A percentile compares a stretch with the other conserved stretches of the same genome.
Conservation (phyloP, 2,329 filamentous ascomycete genomes). For the Achaetomium macrosporum region DNA sequence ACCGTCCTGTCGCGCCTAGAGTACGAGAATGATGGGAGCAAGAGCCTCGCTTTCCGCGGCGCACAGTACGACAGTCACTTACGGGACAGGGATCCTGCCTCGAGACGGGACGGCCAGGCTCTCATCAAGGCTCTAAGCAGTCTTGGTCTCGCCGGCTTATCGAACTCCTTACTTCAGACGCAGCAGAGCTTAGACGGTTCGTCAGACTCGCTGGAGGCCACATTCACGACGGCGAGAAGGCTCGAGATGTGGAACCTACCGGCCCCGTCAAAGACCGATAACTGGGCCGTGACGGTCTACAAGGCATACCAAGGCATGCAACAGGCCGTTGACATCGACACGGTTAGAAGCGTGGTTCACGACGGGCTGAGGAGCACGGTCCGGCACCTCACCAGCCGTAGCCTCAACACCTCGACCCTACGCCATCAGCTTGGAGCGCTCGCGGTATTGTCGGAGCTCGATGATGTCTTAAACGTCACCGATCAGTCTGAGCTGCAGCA, state of each 20-base stretch:
- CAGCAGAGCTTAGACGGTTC: slow-evolving; percentile 56
- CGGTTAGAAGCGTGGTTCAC: slow-evolving; percentile 55
- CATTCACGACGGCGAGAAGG: slow-evolving; percentile 72
- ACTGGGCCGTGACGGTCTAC: slow-evolving; percentile 66
- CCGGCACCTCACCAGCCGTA: slow-evolving; percentile 45
- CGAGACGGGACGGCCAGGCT: slow-evolving; percentile 57
- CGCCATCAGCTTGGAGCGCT: slow-evolving; percentile 55
- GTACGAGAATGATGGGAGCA: slow-evolving; percentile 81
- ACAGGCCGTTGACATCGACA: slow-evolving; percentile 51
- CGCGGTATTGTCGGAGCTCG: slow-evolving; percentile 73
- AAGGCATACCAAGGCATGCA: slow-evolving; percentile 75
- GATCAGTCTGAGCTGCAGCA: slow-evolving; percentile 55
- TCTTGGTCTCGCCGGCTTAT: slow-evolving; percentile 79
- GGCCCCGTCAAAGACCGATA: slow-evolving; percentile 56
- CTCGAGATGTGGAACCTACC: slow-evolving; percentile 91
- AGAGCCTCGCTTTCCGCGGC: slow-evolving; percentile 83
- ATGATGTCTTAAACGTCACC: slow-evolving; percentile 63
- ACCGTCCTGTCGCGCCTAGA: slow-evolving; percentile 78
- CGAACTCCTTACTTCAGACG: slow-evolving; percentile 68
- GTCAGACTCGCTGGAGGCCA: slow-evolving; percentile 59
- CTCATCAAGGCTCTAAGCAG: slow-evolving; percentile 72
- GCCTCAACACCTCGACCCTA: slow-evolving; percentile 45
- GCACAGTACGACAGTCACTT: slow-evolving; percentile 87
- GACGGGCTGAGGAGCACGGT: slow-evolving; percentile 58
- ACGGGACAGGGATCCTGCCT: slow-evolving; percentile 50